A percentile compares a stretch with the other conserved stretches of the same genome.
Evolutionary conservation across 371 early-diverging fungal species (phyloP).

Genomic region (Chytridium lagenaria): DNA sequence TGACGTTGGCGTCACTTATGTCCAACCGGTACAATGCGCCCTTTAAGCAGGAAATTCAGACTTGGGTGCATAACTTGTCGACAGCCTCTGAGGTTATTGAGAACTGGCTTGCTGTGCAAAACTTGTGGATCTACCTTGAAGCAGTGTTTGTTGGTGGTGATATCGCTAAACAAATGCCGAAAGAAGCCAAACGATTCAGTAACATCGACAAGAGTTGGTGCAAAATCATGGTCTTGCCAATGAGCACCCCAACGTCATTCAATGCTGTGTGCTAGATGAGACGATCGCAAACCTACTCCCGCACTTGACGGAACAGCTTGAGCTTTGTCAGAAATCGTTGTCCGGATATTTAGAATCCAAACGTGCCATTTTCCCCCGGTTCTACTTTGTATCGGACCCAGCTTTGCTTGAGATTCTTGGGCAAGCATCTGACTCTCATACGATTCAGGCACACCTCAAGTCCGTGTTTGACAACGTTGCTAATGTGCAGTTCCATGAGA

Average conservation of each 20-base stretch:
- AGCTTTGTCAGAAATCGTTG: conserved; percentile 69
- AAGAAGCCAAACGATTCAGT: conserved; percentile 69
- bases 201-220: conserved; percentile 72
- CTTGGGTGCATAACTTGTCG: conserved; percentile 66
- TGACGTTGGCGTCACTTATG: conserved; percentile 66
- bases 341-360: conserved; percentile 68
- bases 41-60: conserved; percentile 66
- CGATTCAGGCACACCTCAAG: conserved; percentile 67
- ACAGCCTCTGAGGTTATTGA: conserved; percentile 69
- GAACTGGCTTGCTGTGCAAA: conserved; percentile 68
- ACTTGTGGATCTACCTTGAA: conserved; percentile 71
- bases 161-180: conserved; percentile 73
- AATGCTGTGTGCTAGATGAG: conserved; percentile 66
- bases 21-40: conserved; percentile 68
- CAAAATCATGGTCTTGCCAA: conserved; percentile 69
- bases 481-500: conserved; percentile 65
- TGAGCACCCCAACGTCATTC: conserved; percentile 68
- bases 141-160: conserved; percentile 73
- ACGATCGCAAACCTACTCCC: conserved; percentile 67
- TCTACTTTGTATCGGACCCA: conserved; percentile 71
- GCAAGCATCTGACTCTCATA: conserved; percentile 69
- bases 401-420: conserved; percentile 68
- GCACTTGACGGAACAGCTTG: conserved; percentile 67
- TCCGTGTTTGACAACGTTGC: conserved; percentile 66
- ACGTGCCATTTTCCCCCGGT: conserved; percentile 69